A percentile compares a stretch with the other conserved stretches of the same genome.
phyloP scores from a whole-genome alignment of 2,329 filamentous ascomycete species.

The Clonostachys sp. region DNA sequence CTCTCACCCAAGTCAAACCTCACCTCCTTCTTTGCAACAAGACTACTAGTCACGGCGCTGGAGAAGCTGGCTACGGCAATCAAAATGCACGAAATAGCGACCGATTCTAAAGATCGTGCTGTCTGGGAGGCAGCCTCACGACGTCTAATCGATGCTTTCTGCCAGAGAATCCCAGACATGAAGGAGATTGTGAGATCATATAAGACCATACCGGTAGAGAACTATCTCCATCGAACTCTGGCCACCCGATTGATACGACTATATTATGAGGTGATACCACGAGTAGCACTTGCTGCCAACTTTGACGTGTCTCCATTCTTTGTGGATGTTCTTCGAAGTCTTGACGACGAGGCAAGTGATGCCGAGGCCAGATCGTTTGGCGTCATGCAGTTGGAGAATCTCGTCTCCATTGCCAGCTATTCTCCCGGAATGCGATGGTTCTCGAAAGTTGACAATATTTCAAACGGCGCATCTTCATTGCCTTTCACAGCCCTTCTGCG shows the following conservation, averaged over 20 bases:
- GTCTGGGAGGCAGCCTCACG: slow-evolving; percentile 65
- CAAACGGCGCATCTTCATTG: slow-evolving; percentile 37
- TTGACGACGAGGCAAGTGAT: slow-evolving; percentile 44
- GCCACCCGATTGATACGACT: slow-evolving; percentile 72
- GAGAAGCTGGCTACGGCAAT: slow-evolving; percentile 69
- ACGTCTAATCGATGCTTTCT: slow-evolving; percentile 70
- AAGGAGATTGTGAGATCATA: slow-evolving; percentile 76
- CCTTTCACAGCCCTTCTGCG: slow-evolving; percentile 69
- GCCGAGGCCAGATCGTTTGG: slow-evolving; percentile 47
- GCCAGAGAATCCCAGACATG: slow-evolving; percentile 72
- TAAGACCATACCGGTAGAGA: slow-evolving; percentile 61
- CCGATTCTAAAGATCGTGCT: background rate
- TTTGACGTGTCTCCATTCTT: slow-evolving; percentile 83
- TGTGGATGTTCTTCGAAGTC: slow-evolving; percentile 58
- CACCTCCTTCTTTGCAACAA: slow-evolving; percentile 77
- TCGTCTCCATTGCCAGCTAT: slow-evolving; percentile 74
- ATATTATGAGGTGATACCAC: slow-evolving; percentile 82
- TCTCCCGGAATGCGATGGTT: slow-evolving; percentile 92
- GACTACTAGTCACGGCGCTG: slow-evolving; percentile 73
- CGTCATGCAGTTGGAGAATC: slow-evolving; percentile 72
- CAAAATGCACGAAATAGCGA: slow-evolving; percentile 51
- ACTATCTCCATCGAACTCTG: slow-evolving; percentile 72
- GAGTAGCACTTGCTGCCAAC: slow-evolving; percentile 74
- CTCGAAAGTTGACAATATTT: slow-evolving; percentile 62
- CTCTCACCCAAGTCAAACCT: slow-evolving; percentile 74